Evolutionary conservation across 306 rosid species (phyloP).

Genomic region (Malus orientalis): DNA sequence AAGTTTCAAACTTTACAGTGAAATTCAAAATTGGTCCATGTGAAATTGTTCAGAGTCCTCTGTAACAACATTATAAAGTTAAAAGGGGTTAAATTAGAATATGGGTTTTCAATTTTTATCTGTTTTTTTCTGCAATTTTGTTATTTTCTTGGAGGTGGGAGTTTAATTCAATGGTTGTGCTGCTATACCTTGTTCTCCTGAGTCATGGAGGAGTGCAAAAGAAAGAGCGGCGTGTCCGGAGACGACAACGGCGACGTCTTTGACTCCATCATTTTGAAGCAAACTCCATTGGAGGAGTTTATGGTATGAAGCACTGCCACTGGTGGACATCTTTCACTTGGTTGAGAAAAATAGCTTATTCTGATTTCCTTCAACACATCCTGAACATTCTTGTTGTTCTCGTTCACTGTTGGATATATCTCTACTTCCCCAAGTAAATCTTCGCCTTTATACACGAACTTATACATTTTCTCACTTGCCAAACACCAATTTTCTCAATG

Average conservation of each 20-base stretch:
- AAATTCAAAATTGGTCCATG: slow-evolving; percentile 23
- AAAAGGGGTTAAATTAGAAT: not conserved
- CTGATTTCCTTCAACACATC: slow-evolving; percentile 84
- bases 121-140: not conserved
- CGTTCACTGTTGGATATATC: slow-evolving; percentile 64
- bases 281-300: slow-evolving; percentile 66
- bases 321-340: slow-evolving; percentile 99
- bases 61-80: not conserved
- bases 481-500: slow-evolving; percentile 31
- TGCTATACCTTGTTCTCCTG: slow-evolving; percentile 95
- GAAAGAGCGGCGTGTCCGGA: slow-evolving; percentile 69
- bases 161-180: slow-evolving; percentile 25
- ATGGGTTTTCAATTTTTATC: not conserved
- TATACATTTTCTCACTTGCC: slow-evolving; percentile 50
- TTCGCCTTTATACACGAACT: slow-evolving; percentile 73
- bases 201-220: slow-evolving; percentile 97
- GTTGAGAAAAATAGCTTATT: slow-evolving; percentile 74
- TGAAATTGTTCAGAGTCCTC: slow-evolving; percentile 46
- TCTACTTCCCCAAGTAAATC: slow-evolving; percentile 92
- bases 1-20: slow-evolving; percentile 16
- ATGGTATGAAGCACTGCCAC: slow-evolving; percentile 96
- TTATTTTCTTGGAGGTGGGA: not conserved
- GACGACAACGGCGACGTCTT: slow-evolving; percentile 47
- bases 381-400: slow-evolving; percentile 23
- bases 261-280: slow-evolving; percentile 99